These are phyloP conservation scores for Hura crepitans DNA, from an alignment of 441 rosid genomes.

Conservation along the genomic window DNA sequence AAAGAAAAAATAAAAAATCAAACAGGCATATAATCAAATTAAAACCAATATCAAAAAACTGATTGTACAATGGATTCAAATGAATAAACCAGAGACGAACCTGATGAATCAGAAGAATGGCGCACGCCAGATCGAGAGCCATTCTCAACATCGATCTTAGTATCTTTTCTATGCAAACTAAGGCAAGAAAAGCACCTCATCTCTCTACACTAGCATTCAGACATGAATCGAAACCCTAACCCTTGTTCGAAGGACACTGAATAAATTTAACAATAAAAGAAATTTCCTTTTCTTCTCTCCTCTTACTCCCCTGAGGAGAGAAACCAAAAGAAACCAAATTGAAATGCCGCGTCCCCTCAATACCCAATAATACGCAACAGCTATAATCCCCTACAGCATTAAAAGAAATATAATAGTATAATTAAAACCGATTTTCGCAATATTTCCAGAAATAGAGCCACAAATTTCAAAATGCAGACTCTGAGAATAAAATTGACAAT, in stretches of 20 bases:
- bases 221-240: not conserved
- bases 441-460: constrained; percentile 14
- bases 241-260: not conserved
- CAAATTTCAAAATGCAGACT: not conserved
- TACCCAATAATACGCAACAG: not conserved
- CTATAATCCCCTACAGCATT: not conserved
- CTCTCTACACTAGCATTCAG: constrained; percentile 8
- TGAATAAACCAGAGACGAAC: constrained; percentile 23
- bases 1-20: not conserved
- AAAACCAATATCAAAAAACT: not conserved
- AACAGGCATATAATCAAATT: not conserved
- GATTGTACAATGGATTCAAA: not conserved
- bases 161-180: constrained; percentile 37
- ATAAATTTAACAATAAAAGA: not conserved
- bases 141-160: constrained; percentile 52
- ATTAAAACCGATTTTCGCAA: not conserved
- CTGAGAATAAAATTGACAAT: constrained; percentile 6
- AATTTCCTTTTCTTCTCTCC: not conserved
- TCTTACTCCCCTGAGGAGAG: constrained; percentile 12
- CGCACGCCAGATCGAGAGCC: constrained; percentile 49
- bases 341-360: not conserved
- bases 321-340: constrained; percentile 3
- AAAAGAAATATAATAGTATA: not conserved
- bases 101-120: constrained; percentile 41
- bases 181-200: constrained; percentile 86